These are phyloP conservation scores for Nannizziopsis arthrosporioides DNA, from an alignment of 2,329 filamentous ascomycete genomes.

Conservation along the genomic window DNA sequence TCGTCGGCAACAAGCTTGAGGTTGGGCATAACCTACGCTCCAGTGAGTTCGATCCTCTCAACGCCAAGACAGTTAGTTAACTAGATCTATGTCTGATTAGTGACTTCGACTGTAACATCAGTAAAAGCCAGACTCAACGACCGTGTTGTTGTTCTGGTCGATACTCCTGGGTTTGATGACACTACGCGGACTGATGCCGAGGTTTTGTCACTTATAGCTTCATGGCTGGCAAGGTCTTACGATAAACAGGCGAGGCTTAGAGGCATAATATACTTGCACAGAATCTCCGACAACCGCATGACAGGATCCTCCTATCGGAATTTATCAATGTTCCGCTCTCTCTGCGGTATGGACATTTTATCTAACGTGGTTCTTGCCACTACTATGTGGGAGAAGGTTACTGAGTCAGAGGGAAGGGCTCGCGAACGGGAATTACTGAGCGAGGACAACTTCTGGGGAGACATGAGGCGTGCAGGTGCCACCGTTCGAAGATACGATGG, in stretches of 20 bases:
- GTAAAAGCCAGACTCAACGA: neutral
- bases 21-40: constrained; percentile 1
- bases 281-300: constrained; percentile 5
- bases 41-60: neutral
- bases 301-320: neutral
- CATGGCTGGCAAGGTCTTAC: neutral
- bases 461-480: neutral
- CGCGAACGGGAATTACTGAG: neutral
- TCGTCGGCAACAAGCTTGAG: neutral
- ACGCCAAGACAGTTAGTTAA: no score
- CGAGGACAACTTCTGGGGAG: neutral
- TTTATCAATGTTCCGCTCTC: neutral
- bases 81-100: neutral
- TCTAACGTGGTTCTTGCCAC: constrained; percentile 2
- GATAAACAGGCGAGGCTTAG: neutral
- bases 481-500: neutral
- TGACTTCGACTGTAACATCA: neutral
- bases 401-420: neutral
- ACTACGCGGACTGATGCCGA: constrained; percentile 1
- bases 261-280: constrained; percentile 2
- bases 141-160: neutral
- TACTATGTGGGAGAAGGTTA: constrained; percentile 4
- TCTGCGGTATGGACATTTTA: neutral
- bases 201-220: neutral
- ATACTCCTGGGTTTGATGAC: constrained; percentile 33